Percentiles rank a stretch among this genome's conserved stretches.
These are phyloP conservation scores for Aspergillus intermedius DNA, from an alignment of 2,329 filamentous ascomycete genomes.

Conservation along the genomic window DNA sequence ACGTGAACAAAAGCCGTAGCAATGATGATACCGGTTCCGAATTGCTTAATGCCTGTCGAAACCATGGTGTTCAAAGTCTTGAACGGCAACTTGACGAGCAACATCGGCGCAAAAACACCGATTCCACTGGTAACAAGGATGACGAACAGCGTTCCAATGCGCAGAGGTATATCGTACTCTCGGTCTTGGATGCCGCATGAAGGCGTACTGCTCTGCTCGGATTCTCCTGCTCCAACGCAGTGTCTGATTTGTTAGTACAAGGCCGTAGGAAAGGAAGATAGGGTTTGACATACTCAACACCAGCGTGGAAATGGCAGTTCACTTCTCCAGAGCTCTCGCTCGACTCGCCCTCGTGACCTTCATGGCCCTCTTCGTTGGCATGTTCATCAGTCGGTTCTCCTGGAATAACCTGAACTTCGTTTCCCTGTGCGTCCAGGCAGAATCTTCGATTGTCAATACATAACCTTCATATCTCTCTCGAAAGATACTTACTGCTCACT, in stretches of 20 bases:
- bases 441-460: constrained; percentile 40
- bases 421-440: constrained; percentile 54
- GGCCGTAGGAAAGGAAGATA: background rate
- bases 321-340: constrained; percentile 20
- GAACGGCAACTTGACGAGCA: constrained; percentile 54
- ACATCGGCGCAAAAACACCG: constrained; percentile 62
- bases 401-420: constrained; percentile 54
- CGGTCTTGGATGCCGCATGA: constrained; percentile 47
- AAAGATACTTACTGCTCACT: constrained; percentile 43
- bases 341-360: constrained; percentile 4
- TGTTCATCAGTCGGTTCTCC: constrained; percentile 13
- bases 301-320: constrained; percentile 67
- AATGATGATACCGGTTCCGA: constrained; percentile 36
- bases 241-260: constrained; percentile 29
- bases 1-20: constrained; percentile 37
- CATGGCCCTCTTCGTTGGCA: background rate
- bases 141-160: constrained; percentile 66
- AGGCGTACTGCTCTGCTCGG: constrained; percentile 27
- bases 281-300: constrained; percentile 56
- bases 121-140: constrained; percentile 62
- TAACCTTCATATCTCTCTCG: background rate
- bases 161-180: constrained; percentile 61
- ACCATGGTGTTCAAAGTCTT: constrained; percentile 42
- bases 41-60: constrained; percentile 62
- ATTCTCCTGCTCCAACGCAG: constrained; percentile 49